phyloP scores from a whole-genome alignment of 2,329 filamentous ascomycete species.

The Pseudogymnoascus sp. region DNA sequence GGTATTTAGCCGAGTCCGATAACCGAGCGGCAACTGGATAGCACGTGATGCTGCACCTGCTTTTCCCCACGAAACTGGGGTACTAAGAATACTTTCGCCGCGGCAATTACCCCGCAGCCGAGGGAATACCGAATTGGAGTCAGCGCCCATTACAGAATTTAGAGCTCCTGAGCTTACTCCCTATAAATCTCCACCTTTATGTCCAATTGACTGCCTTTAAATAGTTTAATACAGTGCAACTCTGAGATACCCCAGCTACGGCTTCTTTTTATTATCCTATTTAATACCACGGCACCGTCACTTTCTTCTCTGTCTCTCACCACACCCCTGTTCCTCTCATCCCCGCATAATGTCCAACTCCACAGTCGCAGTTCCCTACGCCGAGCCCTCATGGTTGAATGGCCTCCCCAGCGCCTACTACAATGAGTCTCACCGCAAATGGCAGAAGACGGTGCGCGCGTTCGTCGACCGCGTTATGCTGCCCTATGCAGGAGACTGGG shows the following conservation, averaged over 20 bases:
- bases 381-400: slow-evolving; percentile 62
- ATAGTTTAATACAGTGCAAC: neutral
- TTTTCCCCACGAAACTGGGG: slow-evolving; percentile 26
- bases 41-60: neutral
- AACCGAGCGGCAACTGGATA: neutral
- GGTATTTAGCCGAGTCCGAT: neutral
- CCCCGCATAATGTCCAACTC: neutral
- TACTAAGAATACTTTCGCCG: too few relatives aligned
- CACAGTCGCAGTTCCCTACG: slow-evolving; percentile 48
- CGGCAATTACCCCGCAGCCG: neutral
- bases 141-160: neutral
- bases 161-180: neutral
- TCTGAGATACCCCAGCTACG: neutral
- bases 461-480: slow-evolving; percentile 58
- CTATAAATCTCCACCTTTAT: neutral
- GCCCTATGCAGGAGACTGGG: slow-evolving; percentile 59
- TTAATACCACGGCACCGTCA: neutral
- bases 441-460: slow-evolving; percentile 58
- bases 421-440: slow-evolving; percentile 53
- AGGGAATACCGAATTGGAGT: neutral
- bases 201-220: neutral
- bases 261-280: neutral
- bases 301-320: neutral
- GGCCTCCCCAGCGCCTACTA: slow-evolving; percentile 67
- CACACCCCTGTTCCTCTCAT: neutral